Evolutionary conservation across 345 rosid species (phyloP).

Genomic region (Cardiospermum halicacabum): DNA sequence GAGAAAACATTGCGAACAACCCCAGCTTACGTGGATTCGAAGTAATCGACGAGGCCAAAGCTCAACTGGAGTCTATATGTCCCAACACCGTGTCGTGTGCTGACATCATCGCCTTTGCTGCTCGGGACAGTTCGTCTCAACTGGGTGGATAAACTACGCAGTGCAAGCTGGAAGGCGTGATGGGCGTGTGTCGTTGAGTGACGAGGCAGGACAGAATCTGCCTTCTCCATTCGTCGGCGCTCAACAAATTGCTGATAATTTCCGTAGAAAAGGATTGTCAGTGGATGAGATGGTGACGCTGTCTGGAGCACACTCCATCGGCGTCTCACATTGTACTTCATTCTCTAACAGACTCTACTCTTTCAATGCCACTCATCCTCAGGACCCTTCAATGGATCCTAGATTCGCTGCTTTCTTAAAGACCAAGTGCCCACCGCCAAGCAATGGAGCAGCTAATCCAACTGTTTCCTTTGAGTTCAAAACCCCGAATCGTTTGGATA

Average conservation of each 20-base stretch:
- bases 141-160: conserved; percentile 30
- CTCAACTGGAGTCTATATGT: conserved; percentile 33
- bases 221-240: conserved; percentile 28
- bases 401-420: conserved; percentile 30
- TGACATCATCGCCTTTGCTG: conserved; percentile 44
- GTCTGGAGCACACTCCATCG: conserved; percentile 47
- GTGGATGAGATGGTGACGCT: conserved; percentile 48
- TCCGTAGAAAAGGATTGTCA: conserved; percentile 32
- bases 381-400: conserved; percentile 35
- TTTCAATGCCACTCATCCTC: conserved; percentile 29
- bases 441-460: neutral
- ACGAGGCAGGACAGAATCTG: conserved; percentile 23
- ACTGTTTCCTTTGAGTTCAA: conserved; percentile 20
- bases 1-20: conserved; percentile 33
- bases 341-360: conserved; percentile 32
- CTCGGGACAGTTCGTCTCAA: conserved; percentile 36
- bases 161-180: conserved; percentile 43
- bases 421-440: conserved; percentile 28
- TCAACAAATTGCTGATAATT: conserved; percentile 20
- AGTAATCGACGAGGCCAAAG: conserved; percentile 43
- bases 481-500: conserved; percentile 31
- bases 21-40: conserved; percentile 44
- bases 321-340: conserved; percentile 37
- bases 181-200: conserved; percentile 27
- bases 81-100: conserved; percentile 46